These are phyloP conservation scores for Lepiota venenata DNA, from an alignment of 768 basidiomycete species.

Conservation along the genomic window DNA sequence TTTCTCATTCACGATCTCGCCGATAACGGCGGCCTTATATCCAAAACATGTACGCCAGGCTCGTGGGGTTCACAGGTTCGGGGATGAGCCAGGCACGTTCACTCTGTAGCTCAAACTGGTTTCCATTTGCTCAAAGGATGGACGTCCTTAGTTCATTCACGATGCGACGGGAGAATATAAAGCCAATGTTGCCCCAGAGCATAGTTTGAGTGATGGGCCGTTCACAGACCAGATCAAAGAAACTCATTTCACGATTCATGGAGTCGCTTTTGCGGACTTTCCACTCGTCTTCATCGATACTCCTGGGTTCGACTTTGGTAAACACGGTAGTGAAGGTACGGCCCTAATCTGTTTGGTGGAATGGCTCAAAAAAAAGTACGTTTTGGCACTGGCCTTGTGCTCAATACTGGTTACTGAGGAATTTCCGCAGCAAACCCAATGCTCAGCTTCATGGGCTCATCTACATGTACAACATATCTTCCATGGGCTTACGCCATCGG, in stretches of 20 bases:
- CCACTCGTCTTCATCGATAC: conserved; percentile 9
- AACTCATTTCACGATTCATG: background rate
- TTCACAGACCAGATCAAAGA: background rate
- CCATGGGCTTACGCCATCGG: background rate
- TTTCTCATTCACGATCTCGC: background rate
- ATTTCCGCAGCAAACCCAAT: background rate
- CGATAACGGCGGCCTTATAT: background rate
- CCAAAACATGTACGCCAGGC: background rate
- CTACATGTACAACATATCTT: background rate
- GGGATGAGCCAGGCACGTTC: background rate
- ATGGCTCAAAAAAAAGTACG: conserved; percentile 2
- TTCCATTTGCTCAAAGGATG: too few relatives aligned
- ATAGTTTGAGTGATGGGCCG: background rate
- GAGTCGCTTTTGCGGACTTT: conserved; percentile 1
- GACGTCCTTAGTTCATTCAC: background rate
- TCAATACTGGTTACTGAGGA: background rate
- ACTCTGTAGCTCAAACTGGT: background rate
- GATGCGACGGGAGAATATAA: background rate
- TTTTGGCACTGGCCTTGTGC: background rate
- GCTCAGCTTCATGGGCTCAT: conserved; percentile 1
- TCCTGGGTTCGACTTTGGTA: background rate
- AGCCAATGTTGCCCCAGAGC: too few relatives aligned
- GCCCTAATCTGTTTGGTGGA: background rate
- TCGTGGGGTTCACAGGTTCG: background rate
- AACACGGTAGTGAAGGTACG: background rate